phyloP scores from a whole-genome alignment of 208 protist genomes.

The Acanthamoeba polyphaga region DNA sequence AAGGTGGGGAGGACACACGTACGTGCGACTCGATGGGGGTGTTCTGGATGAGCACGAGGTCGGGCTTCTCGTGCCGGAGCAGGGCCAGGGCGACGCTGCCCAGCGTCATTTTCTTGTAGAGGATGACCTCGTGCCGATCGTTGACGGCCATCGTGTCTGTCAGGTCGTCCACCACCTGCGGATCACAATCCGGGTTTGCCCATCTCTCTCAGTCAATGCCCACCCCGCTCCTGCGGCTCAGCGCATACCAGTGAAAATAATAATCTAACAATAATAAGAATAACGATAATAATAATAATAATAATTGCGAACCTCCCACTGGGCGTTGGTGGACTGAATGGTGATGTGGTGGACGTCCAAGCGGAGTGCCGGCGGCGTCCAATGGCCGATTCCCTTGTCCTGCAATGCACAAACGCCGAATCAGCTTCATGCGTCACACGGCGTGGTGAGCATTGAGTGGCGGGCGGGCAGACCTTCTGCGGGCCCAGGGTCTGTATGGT shows the following conservation, averaged over 20 bases:
- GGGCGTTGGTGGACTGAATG: conserved; percentile 29
- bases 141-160: conserved; percentile 26
- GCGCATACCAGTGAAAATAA: too few species aligned
- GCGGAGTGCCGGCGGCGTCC: conserved; percentile 26
- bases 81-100: conserved; percentile 12
- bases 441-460: not conserved
- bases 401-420: not conserved
- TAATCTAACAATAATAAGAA: too few species aligned
- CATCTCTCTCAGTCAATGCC: too few species aligned
- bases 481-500: conserved; percentile 62
- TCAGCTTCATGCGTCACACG: too few species aligned
- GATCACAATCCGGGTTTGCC: too few species aligned
- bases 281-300: too few species aligned
- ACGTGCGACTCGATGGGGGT: conserved; percentile 39
- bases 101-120: conserved; percentile 55
- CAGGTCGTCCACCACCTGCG: conserved; percentile 34
- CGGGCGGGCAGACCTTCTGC: not conserved
- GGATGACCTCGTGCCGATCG: conserved; percentile 10
- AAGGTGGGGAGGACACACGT: not conserved
- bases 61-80: not conserved
- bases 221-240: too few species aligned
- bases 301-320: not conserved
- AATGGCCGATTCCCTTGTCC: conserved; percentile 9
- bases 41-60: conserved; percentile 25
- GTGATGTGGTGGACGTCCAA: conserved; percentile 25